phyloP scores from a whole-genome alignment of 345 rosid genomes.

The Gossypium ekmanianum region DNA sequence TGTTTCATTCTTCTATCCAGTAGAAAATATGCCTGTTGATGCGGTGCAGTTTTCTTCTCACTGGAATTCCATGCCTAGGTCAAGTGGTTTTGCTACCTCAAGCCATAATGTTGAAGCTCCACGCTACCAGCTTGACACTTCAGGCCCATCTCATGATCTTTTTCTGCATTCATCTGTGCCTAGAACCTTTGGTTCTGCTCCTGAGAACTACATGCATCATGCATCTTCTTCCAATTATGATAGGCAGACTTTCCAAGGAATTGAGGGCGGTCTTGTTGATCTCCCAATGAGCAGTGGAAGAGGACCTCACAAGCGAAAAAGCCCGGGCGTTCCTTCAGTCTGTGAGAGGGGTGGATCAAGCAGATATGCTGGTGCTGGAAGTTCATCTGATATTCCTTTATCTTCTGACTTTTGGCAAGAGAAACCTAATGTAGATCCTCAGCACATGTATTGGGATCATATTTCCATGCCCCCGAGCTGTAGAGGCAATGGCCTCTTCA shows the following conservation, averaged over 20 bases:
- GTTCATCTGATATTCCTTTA: conserved; percentile 57
- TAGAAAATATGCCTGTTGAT: conserved; percentile 44
- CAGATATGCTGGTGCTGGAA: conserved; percentile 51
- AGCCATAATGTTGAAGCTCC: conserved; percentile 45
- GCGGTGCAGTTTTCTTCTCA: conserved; percentile 53
- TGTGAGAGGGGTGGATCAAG: conserved; percentile 73
- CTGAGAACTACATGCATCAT: conserved; percentile 47
- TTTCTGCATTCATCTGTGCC: conserved; percentile 38
- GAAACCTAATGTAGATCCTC: conserved; percentile 48
- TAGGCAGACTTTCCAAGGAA: conserved; percentile 42
- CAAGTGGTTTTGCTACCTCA: conserved; percentile 49
- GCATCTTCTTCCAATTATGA: conserved; percentile 61
- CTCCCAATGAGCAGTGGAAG: conserved; percentile 48
- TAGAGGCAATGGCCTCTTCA: conserved; percentile 44
- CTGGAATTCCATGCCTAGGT: conserved; percentile 56
- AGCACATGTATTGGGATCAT: conserved; percentile 48
- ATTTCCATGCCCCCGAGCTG: conserved; percentile 35
- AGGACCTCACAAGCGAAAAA: conserved; percentile 73
- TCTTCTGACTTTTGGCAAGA: conserved; percentile 49
- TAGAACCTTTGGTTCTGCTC: conserved; percentile 41
- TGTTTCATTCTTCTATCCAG: conserved; percentile 46
- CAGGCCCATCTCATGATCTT: conserved; percentile 48
- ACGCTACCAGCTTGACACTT: conserved; percentile 51
- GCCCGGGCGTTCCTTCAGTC: conserved; percentile 56
- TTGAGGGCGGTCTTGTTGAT: conserved; percentile 52